Base-by-base conservation (phyloP, 2,329 filamentous ascomycete genomes). In the Camillea tinctor region DNA sequence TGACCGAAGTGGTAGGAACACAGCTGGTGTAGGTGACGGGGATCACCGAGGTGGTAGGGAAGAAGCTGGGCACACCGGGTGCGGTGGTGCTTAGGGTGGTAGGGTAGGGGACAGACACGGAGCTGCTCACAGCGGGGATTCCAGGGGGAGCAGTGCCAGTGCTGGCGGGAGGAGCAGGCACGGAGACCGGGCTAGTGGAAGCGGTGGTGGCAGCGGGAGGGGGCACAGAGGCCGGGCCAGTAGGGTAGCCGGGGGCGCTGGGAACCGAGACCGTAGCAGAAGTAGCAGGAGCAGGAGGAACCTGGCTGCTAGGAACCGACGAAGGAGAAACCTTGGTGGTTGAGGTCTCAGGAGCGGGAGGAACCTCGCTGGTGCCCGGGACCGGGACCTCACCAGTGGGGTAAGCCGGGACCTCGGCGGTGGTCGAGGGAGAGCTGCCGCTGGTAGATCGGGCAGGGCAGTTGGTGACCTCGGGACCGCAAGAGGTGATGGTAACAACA, bases 401-500 rank as follows among this genome's bases (percentile, higher is more conserved):
- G 64, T 68, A 68, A 57, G 71, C 60, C 23, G 50, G 59, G 58
- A 61, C 50, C 56, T 61, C 66, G 57, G 60, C 61, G 67, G 67
- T 69, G 58, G 66, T 65, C 52, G 74, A 73, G 49, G 75, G 72
- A 77, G 76, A 76, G 70, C 78, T 60, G 56, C 75, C 77, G 73
- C 75, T 78, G 60, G 75, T 75, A 68, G 75, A 75, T 66, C 71
- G 66, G 63, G 75, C 78, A 58, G 81, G 83, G 83, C 88, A 90
- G 84, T 89, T 71, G 74, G 84, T 82, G 71, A 88, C 84, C 62
- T 80, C 80, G 54, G 84, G 77, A 60, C 76, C 80, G 80, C 85
- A 88, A 56, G 82, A 85, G 75, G 83, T 87, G 80, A 87, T 78
- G 76, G 85, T 87, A 68, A 84, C 77, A 72, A 81, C 79, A 72